A percentile compares a stretch with the other conserved stretches of the same genome.
phyloP scores from a whole-genome alignment of 495 filamentous ascomycete genomes.

The Aspergillus kassunensis region DNA sequence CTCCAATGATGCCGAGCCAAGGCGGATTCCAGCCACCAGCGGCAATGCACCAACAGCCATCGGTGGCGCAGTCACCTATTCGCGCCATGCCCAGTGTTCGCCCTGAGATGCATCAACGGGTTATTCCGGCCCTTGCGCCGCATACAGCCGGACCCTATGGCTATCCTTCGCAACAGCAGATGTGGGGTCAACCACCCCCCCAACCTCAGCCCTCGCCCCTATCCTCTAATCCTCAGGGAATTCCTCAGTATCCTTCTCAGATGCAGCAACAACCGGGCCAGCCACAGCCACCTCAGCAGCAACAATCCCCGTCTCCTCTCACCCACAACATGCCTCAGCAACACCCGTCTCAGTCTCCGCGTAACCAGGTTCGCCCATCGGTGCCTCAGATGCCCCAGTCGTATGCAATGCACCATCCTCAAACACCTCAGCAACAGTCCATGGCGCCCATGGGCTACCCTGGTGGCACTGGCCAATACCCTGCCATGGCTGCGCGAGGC shows the following conservation, averaged over 20 bases:
- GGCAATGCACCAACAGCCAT: slow-evolving; percentile 34
- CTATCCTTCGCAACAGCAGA: slow-evolving; percentile 44
- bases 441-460: slow-evolving; percentile 43
- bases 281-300: slow-evolving; percentile 27
- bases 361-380: slow-evolving; percentile 40
- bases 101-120: slow-evolving; percentile 45
- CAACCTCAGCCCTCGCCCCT: slow-evolving; percentile 51
- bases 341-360: slow-evolving; percentile 48
- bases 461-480: slow-evolving; percentile 34
- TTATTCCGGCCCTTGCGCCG: slow-evolving; percentile 40
- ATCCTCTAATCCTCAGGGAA: slow-evolving; percentile 39
- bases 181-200: slow-evolving; percentile 53
- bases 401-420: slow-evolving; percentile 49
- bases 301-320: slow-evolving; percentile 41
- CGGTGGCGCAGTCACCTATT: slow-evolving; percentile 41
- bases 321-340: slow-evolving; percentile 32
- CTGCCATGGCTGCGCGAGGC: slow-evolving; percentile 32
- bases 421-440: slow-evolving; percentile 58
- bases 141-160: slow-evolving; percentile 42
- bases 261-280: slow-evolving; percentile 19
- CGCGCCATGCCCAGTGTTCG: slow-evolving; percentile 40
- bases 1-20: slow-evolving; percentile 41
- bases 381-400: slow-evolving; percentile 41
- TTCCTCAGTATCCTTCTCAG: slow-evolving; percentile 44
- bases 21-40: slow-evolving; percentile 30